Evolutionary conservation across 495 filamentous ascomycete genomes (phyloP).

Genomic region (Talaromyces nanjingensis): DNA sequence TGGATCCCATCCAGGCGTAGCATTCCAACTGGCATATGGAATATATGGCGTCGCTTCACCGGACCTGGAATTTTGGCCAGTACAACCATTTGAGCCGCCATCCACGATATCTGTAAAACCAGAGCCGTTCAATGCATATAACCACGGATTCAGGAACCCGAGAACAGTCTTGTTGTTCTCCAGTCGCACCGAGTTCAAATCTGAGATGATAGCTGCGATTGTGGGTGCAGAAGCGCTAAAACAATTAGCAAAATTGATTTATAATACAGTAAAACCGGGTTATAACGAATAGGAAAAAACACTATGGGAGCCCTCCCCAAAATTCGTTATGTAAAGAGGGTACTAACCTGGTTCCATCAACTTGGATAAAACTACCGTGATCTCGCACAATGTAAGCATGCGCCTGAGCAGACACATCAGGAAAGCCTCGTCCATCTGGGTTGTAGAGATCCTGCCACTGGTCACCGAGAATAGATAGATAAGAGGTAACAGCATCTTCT

Average conservation of each 20-base stretch:
- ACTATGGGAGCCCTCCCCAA: no score
- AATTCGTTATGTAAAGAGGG: no score
- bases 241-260: background rate
- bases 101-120: constrained; percentile 52
- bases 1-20: constrained; percentile 44
- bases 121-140: constrained; percentile 41
- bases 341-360: constrained; percentile 39
- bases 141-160: constrained; percentile 60
- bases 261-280: no score
- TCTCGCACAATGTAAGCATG: constrained; percentile 24
- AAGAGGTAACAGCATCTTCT: constrained; percentile 45
- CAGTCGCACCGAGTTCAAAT: constrained; percentile 53
- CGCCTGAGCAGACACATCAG: constrained; percentile 59
- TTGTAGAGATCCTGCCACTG: constrained; percentile 47
- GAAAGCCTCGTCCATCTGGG: constrained; percentile 57
- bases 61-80: constrained; percentile 19
- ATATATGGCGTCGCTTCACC: constrained; percentile 25
- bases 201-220: constrained; percentile 46
- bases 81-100: constrained; percentile 49
- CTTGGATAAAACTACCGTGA: constrained; percentile 24
- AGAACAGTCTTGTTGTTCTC: constrained; percentile 37
- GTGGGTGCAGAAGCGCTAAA: constrained; percentile 37
- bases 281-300: no score
- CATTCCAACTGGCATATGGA: constrained; percentile 55
- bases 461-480: constrained; percentile 36